Evolutionary conservation across 179 eudicot species (phyloP), one percentile per base, ranked within the genome.

Genomic region (Sideroxylon spinosum): DNA sequence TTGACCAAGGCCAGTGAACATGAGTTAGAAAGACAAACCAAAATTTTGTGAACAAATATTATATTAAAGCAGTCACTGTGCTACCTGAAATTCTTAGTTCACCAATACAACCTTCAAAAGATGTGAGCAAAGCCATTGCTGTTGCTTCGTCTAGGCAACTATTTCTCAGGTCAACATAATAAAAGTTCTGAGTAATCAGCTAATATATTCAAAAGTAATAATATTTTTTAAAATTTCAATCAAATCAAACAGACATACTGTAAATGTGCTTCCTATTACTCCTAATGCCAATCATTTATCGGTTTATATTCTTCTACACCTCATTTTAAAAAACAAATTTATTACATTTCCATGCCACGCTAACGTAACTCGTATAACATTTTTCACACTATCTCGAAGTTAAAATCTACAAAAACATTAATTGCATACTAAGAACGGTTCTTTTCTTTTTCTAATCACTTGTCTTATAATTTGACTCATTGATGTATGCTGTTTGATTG

Each of bases 91-190:
- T 84, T 53, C 79, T 55, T 72, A 91, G 79, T 78, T 90, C 91
- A 60, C 92, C 91, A 76, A 92, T 76, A 75, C 85, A 74, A 67
- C 92, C 90, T 82, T 73, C 71, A 81, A 87, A 93, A 71, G 86
- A 85, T 6, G 96, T 95, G 60, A 90, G 83, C 88, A 88, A 85
- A 61, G 93, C 97, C 81, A 81, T 84, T 87, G 87, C 99, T 83
- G 94, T 89, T 77, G 89, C 94, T 79, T 90, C 90, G 92, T 93
- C 93, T 79, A 95, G 87, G 88, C 99, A 95, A 80, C 98, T 93
- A 85, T 81, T 46, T 76, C 80, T 79, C 79, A 68, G 23, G 76
- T 73, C 75, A 89, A 81, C 60, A 85, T 72, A 65, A 87, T 66
- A 66, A 56, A 85, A 32, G 32, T 28, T 16, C 71, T 48, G 46